Evolutionary conservation across 1,284 basidiomycete genomes (phyloP).

Genomic region (Trametes sp.): DNA sequence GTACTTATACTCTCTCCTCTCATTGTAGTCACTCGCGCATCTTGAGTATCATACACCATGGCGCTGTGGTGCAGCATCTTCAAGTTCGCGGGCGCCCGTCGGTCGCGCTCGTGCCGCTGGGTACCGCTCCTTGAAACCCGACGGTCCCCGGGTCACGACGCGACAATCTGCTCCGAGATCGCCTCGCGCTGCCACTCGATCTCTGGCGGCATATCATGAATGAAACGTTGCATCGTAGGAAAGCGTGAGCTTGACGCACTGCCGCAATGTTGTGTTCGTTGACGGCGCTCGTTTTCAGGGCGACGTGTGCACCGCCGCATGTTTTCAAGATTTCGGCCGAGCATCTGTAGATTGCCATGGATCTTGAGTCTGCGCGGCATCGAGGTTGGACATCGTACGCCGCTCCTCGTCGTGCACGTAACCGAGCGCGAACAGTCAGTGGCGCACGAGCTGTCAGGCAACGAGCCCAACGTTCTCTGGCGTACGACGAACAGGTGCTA

Average conservation of each 20-base stretch:
- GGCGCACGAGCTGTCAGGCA: too few species aligned
- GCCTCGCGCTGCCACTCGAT: background rate
- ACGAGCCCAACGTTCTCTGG: too few species aligned
- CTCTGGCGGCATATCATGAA: background rate
- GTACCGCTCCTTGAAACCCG: slow-evolving; percentile 7
- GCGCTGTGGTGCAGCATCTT: too few species aligned
- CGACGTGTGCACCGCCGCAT: background rate
- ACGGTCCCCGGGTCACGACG: background rate
- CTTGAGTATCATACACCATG: background rate
- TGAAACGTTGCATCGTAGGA: slow-evolving; percentile 1
- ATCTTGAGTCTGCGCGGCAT: background rate
- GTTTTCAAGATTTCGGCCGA: background rate
- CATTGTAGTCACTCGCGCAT: too few species aligned
- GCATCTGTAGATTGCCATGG: background rate
- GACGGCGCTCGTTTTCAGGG: slow-evolving; percentile 2
- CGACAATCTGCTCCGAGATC: slow-evolving; percentile 2
- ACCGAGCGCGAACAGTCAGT: too few species aligned
- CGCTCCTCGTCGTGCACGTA: background rate
- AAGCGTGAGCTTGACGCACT: slow-evolving; percentile 7
- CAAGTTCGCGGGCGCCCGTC: too few species aligned
- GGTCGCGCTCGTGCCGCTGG: slow-evolving; percentile 10
- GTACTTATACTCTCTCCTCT: slow-evolving; percentile 1
- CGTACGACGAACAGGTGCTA: too few species aligned
- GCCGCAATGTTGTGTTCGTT: slow-evolving; percentile 12
- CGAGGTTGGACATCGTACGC: background rate